These are phyloP conservation scores for Rhodotorula glutinis DNA, from an alignment of 1,284 basidiomycete species.

Conservation along the genomic window DNA sequence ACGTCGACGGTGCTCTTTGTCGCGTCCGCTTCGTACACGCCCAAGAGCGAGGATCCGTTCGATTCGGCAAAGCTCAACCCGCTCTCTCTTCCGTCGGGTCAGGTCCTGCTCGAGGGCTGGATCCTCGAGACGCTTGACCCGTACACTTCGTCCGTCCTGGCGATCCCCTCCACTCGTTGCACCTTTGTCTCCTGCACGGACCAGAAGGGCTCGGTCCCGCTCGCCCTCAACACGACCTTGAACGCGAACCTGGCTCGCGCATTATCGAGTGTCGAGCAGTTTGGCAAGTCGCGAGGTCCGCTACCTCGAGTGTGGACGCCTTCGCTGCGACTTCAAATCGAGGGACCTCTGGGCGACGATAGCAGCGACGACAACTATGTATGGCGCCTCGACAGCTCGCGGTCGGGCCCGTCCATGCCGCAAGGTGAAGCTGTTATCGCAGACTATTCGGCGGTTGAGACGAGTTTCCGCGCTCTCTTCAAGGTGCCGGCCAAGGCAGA, in stretches of 20 bases:
- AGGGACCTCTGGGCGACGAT: conserved; percentile 42
- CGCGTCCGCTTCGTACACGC: conserved; percentile 54
- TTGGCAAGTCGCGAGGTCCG: conserved; percentile 43
- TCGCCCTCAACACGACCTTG: conserved; percentile 58
- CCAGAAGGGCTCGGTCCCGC: conserved; percentile 77
- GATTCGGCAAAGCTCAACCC: conserved; percentile 74
- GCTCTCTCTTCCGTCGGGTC: conserved; percentile 68
- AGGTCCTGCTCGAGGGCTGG: conserved; percentile 90
- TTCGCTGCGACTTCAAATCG: conserved; percentile 38
- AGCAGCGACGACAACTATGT: conserved; percentile 21
- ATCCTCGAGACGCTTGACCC: conserved; percentile 95
- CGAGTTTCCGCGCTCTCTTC: conserved; percentile 2
- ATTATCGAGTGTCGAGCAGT: conserved; percentile 46
- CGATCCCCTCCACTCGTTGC: conserved; percentile 89
- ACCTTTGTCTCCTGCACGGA: conserved; percentile 85
- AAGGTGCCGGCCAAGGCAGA: too few relatives aligned
- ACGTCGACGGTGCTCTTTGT: conserved; percentile 50
- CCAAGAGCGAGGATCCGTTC: conserved; percentile 52
- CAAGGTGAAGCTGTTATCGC: conserved; percentile 11
- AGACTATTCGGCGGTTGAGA: conserved; percentile 12
- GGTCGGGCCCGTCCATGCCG: background rate
- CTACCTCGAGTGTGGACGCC: conserved; percentile 39
- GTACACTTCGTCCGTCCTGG: conserved; percentile 89
- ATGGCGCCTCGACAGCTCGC: conserved; percentile 21
- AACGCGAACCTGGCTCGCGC: conserved; percentile 54